A percentile compares a stretch with the other conserved stretches of the same genome.
Evolutionary conservation across 2,329 filamentous ascomycete genomes (phyloP).

Genomic region (Alternaria burnsii): DNA sequence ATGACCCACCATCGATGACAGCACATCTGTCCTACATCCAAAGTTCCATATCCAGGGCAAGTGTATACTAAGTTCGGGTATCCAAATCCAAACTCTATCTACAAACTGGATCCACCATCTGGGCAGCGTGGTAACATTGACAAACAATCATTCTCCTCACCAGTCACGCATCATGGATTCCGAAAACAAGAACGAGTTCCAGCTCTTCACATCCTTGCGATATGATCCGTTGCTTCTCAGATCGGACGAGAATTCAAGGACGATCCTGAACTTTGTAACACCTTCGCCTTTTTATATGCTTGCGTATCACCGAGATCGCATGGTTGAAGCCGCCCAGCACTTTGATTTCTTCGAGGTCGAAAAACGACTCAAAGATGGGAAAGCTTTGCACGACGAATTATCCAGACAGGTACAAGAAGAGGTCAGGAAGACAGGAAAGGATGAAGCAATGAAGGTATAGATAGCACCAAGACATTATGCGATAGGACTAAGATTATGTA

Average conservation of each 20-base stretch:
- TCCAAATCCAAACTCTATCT: neutral
- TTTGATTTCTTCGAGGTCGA: constrained; percentile 57
- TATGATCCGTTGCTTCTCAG: constrained; percentile 50
- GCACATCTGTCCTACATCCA: neutral
- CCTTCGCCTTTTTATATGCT: constrained; percentile 80
- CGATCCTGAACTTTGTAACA: constrained; percentile 57
- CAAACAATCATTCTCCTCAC: neutral
- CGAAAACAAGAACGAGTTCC: constrained; percentile 35
- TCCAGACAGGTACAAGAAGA: constrained; percentile 43
- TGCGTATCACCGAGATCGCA: constrained; percentile 77
- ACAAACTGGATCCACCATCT: neutral
- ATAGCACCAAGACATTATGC: neutral
- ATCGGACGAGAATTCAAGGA: constrained; percentile 56
- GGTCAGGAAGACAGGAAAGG: constrained; percentile 27
- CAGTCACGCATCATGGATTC: constrained; percentile 26
- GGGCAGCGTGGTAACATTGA: neutral
- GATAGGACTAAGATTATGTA: constrained; percentile 31
- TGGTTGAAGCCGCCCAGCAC: constrained; percentile 67
- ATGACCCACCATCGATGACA: constrained; percentile 4
- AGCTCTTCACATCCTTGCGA: constrained; percentile 52
- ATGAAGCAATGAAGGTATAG: constrained; percentile 41
- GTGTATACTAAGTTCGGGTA: neutral
- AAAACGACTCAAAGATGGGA: constrained; percentile 45
- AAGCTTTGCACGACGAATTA: constrained; percentile 45
- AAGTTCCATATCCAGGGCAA: neutral